Evolutionary conservation across 2,329 filamentous ascomycete species (phyloP).

Genomic region (Aspergillus sp.): DNA sequence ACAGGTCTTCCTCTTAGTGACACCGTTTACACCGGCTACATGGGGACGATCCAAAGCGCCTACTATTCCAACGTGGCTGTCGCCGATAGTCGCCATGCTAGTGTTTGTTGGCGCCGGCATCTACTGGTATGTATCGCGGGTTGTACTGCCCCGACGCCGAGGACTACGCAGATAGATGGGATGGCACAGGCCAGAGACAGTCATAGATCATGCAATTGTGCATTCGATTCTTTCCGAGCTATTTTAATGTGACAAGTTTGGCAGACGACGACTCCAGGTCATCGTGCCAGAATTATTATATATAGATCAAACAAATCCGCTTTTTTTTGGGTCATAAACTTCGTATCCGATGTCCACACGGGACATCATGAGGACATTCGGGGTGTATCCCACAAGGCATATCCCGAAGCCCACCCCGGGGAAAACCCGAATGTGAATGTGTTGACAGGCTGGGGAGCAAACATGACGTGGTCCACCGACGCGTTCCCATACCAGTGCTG

Average conservation of each 20-base stretch:
- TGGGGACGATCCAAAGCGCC: neutral
- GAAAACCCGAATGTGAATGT: no score
- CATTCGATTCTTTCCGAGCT: no score
- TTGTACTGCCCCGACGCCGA: neutral
- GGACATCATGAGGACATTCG: neutral
- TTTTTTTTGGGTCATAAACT: neutral
- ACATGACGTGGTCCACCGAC: neutral
- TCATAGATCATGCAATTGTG: no score
- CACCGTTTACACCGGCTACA: constrained; percentile 47
- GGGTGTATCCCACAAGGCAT: neutral
- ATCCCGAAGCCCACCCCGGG: neutral
- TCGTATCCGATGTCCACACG: neutral
- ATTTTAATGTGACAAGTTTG: no score
- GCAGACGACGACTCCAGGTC: no score
- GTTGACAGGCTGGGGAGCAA: neutral
- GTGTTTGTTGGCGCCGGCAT: neutral
- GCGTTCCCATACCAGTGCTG: constrained; percentile 9
- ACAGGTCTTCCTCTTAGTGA: constrained; percentile 61
- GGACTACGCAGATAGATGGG: neutral
- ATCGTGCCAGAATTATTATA: no score
- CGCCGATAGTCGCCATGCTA: neutral
- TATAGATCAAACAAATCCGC: neutral
- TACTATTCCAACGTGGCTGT: neutral
- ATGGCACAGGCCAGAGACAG: neutral
- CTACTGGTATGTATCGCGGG: neutral